Evolutionary conservation across 78 protist genomes (phyloP), one percentile per base, ranked within the genome.

Genomic region (Protostelium mycophagum): DNA sequence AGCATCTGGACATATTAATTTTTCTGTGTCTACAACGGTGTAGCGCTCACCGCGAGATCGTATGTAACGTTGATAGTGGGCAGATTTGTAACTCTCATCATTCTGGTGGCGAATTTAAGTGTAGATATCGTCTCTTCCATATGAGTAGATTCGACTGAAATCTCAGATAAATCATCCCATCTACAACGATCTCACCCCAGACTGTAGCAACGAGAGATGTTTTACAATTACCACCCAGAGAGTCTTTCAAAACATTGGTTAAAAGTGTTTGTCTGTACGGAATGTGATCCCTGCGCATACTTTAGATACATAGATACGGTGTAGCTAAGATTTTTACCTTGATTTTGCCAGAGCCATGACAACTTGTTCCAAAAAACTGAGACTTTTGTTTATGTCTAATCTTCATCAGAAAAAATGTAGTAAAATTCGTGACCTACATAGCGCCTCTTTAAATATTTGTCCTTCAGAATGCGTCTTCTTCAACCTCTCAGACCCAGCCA

Each of bases 401-500:
- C 31, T 51, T 51, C 16, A 16, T 51, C 73, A 51, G 73, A 1
- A 9, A 23, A 28, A 9, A 10, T 34, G 10, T 85, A 25, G 38
- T 25, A 28, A 25, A 35, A 86, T 25, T 16, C 31, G 16, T 51
- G 31, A n/a, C n/a, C 28, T 85, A 83, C 83, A 89, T 89, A 85
- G 88, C n/a, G 97, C 96, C 86, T 96, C 97, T 28, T 86, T 10
- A 84, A 92, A 38, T 34, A 39, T 86, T 36, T 23, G 28, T n/a
- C 97, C 96, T 0, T 38, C 87, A 34, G 95, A 85, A 1, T 83
- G 84, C 9, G 97, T 96, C 85, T 95, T 96, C 31, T 38, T 34
- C 35, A 96, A 84, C 10, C 96, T 93, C 90, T 96, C 98, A 1
- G 93, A 87, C 23, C 98, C 98, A 1, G 98, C 98, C 36, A 96